Conservation (phyloP, 345 rosid genomes). For the Bruguiera parviflora region DNA sequence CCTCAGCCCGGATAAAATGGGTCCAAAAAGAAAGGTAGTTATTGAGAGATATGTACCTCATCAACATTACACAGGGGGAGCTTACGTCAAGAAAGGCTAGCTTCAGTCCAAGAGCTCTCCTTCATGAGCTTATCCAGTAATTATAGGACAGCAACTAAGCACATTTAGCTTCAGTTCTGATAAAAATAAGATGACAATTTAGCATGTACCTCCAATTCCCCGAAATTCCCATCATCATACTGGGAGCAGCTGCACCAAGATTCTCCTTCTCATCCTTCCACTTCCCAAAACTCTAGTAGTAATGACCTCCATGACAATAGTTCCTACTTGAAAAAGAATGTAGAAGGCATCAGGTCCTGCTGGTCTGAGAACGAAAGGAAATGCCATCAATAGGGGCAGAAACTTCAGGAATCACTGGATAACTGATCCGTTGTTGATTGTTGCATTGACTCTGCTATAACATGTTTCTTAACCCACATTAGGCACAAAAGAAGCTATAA, state of each 20-base stretch:
- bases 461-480: conserved; percentile 66
- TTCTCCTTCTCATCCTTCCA: conserved; percentile 85
- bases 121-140: conserved; percentile 83
- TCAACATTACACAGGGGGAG: not conserved
- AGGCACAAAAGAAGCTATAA: conserved; percentile 6
- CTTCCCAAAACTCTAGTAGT: conserved; percentile 91
- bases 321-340: conserved; percentile 43
- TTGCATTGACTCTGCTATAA: conserved; percentile 87
- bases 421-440: conserved; percentile 95
- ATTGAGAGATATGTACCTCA: too few relatives aligned
- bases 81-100: conserved; percentile 75
- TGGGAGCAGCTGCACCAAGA: conserved; percentile 49
- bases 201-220: conserved; percentile 24
- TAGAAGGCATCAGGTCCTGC: conserved; percentile 4
- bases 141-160: conserved; percentile 32
- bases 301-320: conserved; percentile 94
- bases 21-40: not conserved
- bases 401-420: conserved; percentile 46
- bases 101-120: conserved; percentile 53
- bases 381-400: not conserved
- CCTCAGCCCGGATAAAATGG: conserved; percentile 46
- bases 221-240: conserved; percentile 63
- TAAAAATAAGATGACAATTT: not conserved
- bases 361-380: not conserved
- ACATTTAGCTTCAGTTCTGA: not conserved